Evolutionary conservation across 1,139 yeast species (phyloP).

Genomic region (Suhomyces taliae): DNA sequence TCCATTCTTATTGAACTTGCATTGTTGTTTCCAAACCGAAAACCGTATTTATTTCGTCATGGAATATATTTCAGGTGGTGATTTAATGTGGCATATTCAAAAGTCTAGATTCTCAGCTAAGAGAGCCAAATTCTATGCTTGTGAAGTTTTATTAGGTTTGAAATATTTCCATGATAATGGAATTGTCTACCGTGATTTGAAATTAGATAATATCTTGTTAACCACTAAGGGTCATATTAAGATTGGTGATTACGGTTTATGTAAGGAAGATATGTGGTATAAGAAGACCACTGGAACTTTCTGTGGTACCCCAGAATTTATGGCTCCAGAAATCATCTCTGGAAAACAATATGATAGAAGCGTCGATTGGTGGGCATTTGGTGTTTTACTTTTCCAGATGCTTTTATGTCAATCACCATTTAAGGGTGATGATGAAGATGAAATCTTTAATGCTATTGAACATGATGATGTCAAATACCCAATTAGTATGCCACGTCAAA

Average conservation of each 20-base stretch:
- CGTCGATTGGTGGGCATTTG: constrained; percentile 99
- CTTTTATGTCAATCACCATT: constrained; percentile 94
- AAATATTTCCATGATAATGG: constrained; percentile 95
- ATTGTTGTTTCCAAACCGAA: constrained; percentile 97
- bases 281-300: constrained; percentile 92
- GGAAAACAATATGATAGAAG: constrained; percentile 91
- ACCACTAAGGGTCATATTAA: constrained; percentile 94
- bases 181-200: constrained; percentile 93
- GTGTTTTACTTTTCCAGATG: constrained; percentile 95
- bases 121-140: constrained; percentile 95
- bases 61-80: constrained; percentile 98
- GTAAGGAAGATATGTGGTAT: constrained; percentile 94
- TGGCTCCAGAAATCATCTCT: constrained; percentile 97
- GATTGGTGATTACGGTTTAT: constrained; percentile 94
- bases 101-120: constrained; percentile 84
- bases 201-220: constrained; percentile 83
- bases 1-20: constrained; percentile 88
- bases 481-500: constrained; percentile 95
- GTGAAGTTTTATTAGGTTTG: constrained; percentile 88
- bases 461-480: constrained; percentile 98
- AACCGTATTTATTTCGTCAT: constrained; percentile 95
- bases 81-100: constrained; percentile 98
- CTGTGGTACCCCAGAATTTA: constrained; percentile 98
- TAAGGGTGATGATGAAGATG: constrained; percentile 98
- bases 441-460: constrained; percentile 94